Conservation (phyloP, 2,329 filamentous ascomycete species). For the Amphichorda felina region DNA sequence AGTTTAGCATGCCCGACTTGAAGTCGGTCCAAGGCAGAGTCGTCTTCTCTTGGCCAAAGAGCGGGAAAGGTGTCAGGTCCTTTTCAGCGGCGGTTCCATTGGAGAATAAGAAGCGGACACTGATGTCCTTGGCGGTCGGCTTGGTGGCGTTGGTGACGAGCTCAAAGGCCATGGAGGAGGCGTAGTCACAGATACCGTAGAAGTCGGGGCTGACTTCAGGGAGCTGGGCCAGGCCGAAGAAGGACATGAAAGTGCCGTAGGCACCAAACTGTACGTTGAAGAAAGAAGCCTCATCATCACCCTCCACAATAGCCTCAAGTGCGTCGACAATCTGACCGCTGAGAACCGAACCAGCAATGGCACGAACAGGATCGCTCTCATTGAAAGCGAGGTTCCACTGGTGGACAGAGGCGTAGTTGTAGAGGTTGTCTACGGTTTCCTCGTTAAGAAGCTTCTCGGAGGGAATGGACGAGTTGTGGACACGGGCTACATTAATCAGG, state of each 20-base stretch:
- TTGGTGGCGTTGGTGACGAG: constrained; percentile 44
- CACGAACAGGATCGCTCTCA: constrained; percentile 51
- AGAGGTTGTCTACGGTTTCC: constrained; percentile 48
- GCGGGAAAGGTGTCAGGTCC: constrained; percentile 38
- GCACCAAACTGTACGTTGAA: constrained; percentile 47
- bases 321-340: constrained; percentile 41
- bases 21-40: constrained; percentile 61
- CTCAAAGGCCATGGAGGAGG: constrained; percentile 72
- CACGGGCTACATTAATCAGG: constrained; percentile 44
- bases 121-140: constrained; percentile 27
- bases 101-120: constrained; percentile 48
- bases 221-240: constrained; percentile 48
- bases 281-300: not conserved
- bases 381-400: constrained; percentile 82
- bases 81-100: constrained; percentile 44
- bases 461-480: constrained; percentile 50
- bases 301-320: constrained; percentile 35
- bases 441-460: constrained; percentile 32
- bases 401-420: constrained; percentile 64
- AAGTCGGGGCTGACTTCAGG: constrained; percentile 47
- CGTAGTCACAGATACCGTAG: constrained; percentile 71
- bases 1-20: constrained; percentile 45
- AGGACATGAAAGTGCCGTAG: constrained; percentile 49
- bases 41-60: constrained; percentile 45
- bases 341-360: constrained; percentile 45